phyloP scores from a whole-genome alignment of 306 rosid genomes.

The Sesbania bispinosa region DNA sequence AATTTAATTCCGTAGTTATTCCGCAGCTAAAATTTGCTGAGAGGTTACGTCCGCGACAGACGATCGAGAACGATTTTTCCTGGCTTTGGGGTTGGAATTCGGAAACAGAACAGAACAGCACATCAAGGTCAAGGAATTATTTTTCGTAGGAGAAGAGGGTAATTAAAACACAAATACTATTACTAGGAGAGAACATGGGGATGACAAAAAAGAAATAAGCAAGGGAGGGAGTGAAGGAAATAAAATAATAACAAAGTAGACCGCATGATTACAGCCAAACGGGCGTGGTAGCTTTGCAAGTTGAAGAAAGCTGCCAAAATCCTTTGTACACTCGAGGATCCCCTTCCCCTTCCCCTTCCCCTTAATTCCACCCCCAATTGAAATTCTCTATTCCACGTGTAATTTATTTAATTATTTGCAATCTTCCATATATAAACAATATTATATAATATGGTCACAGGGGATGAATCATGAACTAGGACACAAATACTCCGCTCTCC shows the following conservation, averaged over 20 bases:
- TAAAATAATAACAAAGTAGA: slow-evolving; percentile 70
- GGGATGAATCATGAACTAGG: slow-evolving; percentile 11
- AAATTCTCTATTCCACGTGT: slow-evolving; percentile 27
- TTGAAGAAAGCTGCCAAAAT: slow-evolving; percentile 59
- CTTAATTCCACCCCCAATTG: slow-evolving; percentile 37
- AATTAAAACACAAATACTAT: too few species aligned
- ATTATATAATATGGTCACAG: not conserved
- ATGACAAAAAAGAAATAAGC: slow-evolving; percentile 4
- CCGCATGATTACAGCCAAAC: slow-evolving; percentile 91
- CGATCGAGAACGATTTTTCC: too few species aligned
- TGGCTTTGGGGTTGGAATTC: slow-evolving; percentile 18
- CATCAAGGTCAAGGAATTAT: not conserved
- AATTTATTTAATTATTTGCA: not conserved
- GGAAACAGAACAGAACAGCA: slow-evolving; percentile 31
- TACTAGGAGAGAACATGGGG: slow-evolving; percentile 30
- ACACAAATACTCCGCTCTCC: too few species aligned
- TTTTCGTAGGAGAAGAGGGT: slow-evolving; percentile 26
- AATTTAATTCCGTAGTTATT: too few species aligned
- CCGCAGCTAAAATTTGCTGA: too few species aligned
- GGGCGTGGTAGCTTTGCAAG: slow-evolving; percentile 89
- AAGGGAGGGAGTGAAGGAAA: slow-evolving; percentile 40
- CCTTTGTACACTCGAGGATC: slow-evolving; percentile 46
- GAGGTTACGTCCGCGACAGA: too few species aligned
- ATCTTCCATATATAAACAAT: slow-evolving; percentile 5
- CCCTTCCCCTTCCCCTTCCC: slow-evolving; percentile 31